Base-by-base conservation (phyloP, 2,329 filamentous ascomycete genomes). In the Fusarium torulosum region DNA sequence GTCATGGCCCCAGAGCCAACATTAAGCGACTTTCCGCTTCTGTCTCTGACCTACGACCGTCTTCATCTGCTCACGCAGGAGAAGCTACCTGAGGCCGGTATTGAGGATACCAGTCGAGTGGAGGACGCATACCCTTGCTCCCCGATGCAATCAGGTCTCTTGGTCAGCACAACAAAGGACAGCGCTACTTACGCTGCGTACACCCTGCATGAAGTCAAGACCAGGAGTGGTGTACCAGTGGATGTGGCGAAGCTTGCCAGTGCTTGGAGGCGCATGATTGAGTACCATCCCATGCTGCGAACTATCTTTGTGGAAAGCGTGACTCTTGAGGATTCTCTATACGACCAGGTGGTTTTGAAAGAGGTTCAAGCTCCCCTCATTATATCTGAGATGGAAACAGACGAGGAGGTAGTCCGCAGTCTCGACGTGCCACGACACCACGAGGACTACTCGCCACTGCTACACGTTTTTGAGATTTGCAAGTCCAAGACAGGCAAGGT, bases 221-320 rank as follows among this genome's bases (percentile, higher is more conserved):
- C 20, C 14, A 60, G n/a, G 15, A 66, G 23, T 2, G 43, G 62
- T 71, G 11, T 72, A 75, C 19, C 44, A 1, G 58, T 71, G 11
- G 65, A 71, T 23, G 68, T 61, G 5, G 15, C 13, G 0, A 71
- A n/a, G 8, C 62, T 71, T n/a, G 51, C 43, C 4, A n/a, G 46
- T 6, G 55, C 68, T 6, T 71, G 83, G 83, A 77, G 81, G 45
- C 76, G 79, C 27, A 76, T 85, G 1, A 77, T 80, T 0, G 70
- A 78, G 21, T 78, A 77, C 31, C 81, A 85, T 52, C 62, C 81
- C 0, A 80, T 82, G 10, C 71, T 85, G 41, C 72, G 83, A 50
- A 84, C 83, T 0, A 74, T 85, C 20, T 85, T 85, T 54, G 77
- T 79, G 37, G 81, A 83, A 53, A 84, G 83, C 23, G 76, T 82